These are phyloP conservation scores for Diaporthe caulivora DNA, from an alignment of 2,329 filamentous ascomycete species.

Conservation along the genomic window DNA sequence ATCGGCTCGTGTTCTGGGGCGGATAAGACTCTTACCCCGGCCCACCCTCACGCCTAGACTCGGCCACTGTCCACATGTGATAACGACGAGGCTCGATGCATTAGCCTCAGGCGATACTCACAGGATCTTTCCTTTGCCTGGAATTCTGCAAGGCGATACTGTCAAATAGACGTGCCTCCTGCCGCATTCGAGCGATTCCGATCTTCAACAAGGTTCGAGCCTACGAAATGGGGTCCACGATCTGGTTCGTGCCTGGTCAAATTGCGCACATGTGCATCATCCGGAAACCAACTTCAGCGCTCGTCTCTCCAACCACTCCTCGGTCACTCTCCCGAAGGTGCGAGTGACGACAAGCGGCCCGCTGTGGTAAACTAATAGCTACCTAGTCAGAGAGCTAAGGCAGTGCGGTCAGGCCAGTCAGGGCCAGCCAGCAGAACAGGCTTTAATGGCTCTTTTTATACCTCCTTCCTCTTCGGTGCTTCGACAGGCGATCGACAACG, in stretches of 20 bases:
- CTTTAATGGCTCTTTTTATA: not conserved
- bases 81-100: not conserved
- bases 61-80: conserved; percentile 13
- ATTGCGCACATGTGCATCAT: not conserved
- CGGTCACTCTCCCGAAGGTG: not conserved
- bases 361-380: no score
- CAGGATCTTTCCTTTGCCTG: not conserved
- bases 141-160: no score
- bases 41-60: not conserved
- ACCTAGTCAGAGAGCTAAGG: not conserved
- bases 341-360: not conserved
- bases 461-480: conserved; percentile 21
- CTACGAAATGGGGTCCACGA: not conserved
- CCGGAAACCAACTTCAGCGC: not conserved
- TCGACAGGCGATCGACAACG: not conserved
- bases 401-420: not conserved
- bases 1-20: conserved; percentile 6
- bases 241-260: not conserved
- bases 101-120: not conserved
- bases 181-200: not conserved
- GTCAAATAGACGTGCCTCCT: not conserved
- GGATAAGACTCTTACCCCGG: not conserved
- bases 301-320: not conserved
- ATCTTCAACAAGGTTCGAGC: not conserved
- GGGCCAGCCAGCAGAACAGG: not conserved